Percentiles rank a stretch among this genome's conserved stretches.
phyloP scores from a whole-genome alignment of 2,329 filamentous ascomycete species.

The Sporothrix brunneoviolacea region DNA sequence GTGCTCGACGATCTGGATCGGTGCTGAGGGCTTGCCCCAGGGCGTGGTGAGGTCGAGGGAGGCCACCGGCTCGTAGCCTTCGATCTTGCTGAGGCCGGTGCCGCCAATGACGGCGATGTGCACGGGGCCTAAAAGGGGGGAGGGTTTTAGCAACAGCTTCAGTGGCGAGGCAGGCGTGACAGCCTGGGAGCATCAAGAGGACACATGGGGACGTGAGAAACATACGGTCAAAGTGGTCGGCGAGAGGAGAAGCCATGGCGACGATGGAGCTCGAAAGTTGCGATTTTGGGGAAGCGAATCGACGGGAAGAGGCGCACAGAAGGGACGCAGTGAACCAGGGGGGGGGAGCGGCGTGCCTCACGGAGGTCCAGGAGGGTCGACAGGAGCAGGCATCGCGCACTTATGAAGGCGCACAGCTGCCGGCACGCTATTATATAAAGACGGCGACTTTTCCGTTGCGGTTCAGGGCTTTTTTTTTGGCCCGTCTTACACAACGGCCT shows the following conservation, averaged over 20 bases:
- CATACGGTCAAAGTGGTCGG: slow-evolving; percentile 19
- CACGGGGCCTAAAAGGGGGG: slow-evolving; percentile 49
- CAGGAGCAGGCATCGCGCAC: too few relatives aligned
- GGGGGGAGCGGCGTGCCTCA: too few relatives aligned
- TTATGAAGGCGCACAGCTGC: too few relatives aligned
- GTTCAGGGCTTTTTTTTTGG: neutral
- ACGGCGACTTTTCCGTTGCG: too few relatives aligned
- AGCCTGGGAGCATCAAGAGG: neutral
- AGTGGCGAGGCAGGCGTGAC: neutral
- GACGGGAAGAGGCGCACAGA: too few relatives aligned
- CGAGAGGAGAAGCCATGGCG: slow-evolving; percentile 15
- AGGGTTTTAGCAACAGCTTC: too few relatives aligned
- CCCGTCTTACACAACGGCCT: neutral
- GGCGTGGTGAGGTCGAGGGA: slow-evolving; percentile 71
- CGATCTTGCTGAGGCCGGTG: slow-evolving; percentile 82
- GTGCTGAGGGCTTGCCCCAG: slow-evolving; percentile 72
- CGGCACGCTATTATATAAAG: too few relatives aligned
- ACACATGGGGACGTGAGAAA: neutral
- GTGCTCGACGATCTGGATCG: slow-evolving; percentile 85
- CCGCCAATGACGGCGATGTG: slow-evolving; percentile 88
- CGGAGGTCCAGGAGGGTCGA: too few relatives aligned
- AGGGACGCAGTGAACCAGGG: too few relatives aligned
- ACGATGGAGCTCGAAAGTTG: neutral
- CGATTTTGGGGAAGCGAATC: too few relatives aligned
- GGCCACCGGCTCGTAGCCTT: slow-evolving; percentile 79